Evolutionary conservation across 2,329 filamentous ascomycete genomes (phyloP), one percentile per base, ranked within the genome.

Genomic region (Aspergillus costaricaensis): DNA sequence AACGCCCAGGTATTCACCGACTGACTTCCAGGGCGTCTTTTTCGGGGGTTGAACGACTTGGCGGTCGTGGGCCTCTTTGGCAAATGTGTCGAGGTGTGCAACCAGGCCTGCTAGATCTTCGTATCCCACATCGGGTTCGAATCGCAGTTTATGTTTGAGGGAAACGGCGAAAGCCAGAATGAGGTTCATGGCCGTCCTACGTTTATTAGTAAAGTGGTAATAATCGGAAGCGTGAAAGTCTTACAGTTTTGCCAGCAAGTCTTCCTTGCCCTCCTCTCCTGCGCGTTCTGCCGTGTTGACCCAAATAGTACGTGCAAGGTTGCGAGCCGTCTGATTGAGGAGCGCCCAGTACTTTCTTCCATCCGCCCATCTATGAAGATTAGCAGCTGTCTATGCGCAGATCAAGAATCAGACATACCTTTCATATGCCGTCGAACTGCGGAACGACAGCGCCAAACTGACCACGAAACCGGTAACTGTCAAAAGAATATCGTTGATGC

Each of bases 401-500:
- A 3, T 15, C 25, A 32, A 50, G 5, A 7, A 12, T 55, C 21
- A n/a, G 8, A 23, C 51, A 38, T 75, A 81, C 67, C 89, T 85
- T 76, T 93, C 90, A 67, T 93, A 93, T 9, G 90, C 90, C 7
- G 89, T 91, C 2, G 88, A 88, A 64, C 85, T 90, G 60, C 90
- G 86, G 78, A 93, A 92, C 1, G 89, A 91, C 36, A 93, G 82
- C n/a, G 88, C 85, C 61, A 93, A 78, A 84, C 88, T 88, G 73
- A 93, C 89, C 61, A 93, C 88, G 79, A 93, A 92, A 88, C 90
- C 90, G 48, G 90, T 84, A 55, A 93, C 86, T 1, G 90, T 92
- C 56, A 93, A 81, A 19, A 92, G 80, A 32, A 91, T 82, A n/a
- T 82, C 86, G 71, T 84, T 83, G 64, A 92, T 86, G 49, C 82